Evolutionary conservation across 345 rosid genomes (phyloP).

Genomic region (Arabidopsis suecica): DNA sequence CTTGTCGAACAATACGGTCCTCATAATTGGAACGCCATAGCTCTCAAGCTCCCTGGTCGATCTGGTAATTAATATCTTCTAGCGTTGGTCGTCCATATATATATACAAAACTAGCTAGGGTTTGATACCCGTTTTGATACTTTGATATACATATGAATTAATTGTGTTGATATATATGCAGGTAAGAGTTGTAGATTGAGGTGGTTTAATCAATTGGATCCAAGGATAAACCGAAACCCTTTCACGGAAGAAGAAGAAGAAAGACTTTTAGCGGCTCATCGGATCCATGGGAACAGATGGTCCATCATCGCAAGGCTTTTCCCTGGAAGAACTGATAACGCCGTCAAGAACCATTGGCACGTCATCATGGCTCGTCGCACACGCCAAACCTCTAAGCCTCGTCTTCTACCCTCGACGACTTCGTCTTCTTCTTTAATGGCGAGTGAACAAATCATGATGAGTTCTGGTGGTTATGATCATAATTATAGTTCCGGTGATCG

Average conservation of each 20-base stretch:
- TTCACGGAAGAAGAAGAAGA: conserved; percentile 95
- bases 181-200: conserved; percentile 97
- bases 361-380: conserved; percentile 88
- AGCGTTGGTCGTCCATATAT: conserved; percentile 25
- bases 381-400: conserved; percentile 43
- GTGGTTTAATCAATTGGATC: conserved; percentile 96
- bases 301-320: conserved; percentile 80
- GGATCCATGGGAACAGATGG: conserved; percentile 94
- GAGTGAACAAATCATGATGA: conserved; percentile 25
- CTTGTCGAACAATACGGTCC: conserved; percentile 72
- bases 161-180: conserved; percentile 34
- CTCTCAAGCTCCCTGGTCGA: conserved; percentile 73
- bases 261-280: conserved; percentile 71
- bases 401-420: conserved; percentile 18
- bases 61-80: conserved; percentile 51
- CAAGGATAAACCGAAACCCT: conserved; percentile 83
- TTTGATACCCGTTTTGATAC: background rate
- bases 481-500: conserved; percentile 15
- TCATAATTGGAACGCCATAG: conserved; percentile 89
- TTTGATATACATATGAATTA: background rate
- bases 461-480: conserved; percentile 14
- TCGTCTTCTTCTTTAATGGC: conserved; percentile 29
- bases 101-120: conserved; percentile 35
- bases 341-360: conserved; percentile 98
- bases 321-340: conserved; percentile 95